Evolutionary conservation across 108 stramenopile genomes (phyloP).

Genomic region (Stephanodiscus triporus): DNA sequence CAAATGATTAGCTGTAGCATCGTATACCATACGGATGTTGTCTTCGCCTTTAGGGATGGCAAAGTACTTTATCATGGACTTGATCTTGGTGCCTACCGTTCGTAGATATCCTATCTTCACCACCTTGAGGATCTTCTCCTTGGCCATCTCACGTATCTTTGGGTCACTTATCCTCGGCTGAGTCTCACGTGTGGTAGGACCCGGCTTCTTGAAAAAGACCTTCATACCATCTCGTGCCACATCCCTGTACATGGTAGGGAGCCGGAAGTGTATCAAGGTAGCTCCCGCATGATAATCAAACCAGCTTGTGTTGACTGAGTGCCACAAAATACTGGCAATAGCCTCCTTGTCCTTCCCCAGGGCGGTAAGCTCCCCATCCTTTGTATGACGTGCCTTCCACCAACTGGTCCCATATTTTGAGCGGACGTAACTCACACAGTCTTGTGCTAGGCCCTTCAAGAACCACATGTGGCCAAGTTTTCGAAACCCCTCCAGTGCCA

Average conservation of each 20-base stretch:
- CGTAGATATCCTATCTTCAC: slow-evolving; percentile 28
- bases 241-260: slow-evolving; percentile 11
- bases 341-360: slow-evolving; percentile 6
- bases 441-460: neutral
- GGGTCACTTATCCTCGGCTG: slow-evolving; percentile 9
- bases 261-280: slow-evolving; percentile 5
- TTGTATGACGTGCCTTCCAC: neutral
- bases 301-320: slow-evolving; percentile 10
- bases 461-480: neutral
- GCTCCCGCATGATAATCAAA: slow-evolving; percentile 27
- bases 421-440: neutral
- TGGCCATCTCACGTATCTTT: neutral
- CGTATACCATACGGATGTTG: slow-evolving; percentile 57
- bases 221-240: slow-evolving; percentile 19
- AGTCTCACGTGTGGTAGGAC: slow-evolving; percentile 6
- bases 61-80: slow-evolving; percentile 39
- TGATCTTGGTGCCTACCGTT: neutral
- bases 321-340: slow-evolving; percentile 18
- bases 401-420: neutral
- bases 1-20: slow-evolving; percentile 46
- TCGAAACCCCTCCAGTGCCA: slow-evolving; percentile 5
- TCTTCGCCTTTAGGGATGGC: slow-evolving; percentile 46
- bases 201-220: slow-evolving; percentile 13
- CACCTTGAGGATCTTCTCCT: slow-evolving; percentile 41
- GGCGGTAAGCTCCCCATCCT: neutral